Evolutionary conservation across 805 yeast species (phyloP).

Genomic region (Suhomyces vadensis): DNA sequence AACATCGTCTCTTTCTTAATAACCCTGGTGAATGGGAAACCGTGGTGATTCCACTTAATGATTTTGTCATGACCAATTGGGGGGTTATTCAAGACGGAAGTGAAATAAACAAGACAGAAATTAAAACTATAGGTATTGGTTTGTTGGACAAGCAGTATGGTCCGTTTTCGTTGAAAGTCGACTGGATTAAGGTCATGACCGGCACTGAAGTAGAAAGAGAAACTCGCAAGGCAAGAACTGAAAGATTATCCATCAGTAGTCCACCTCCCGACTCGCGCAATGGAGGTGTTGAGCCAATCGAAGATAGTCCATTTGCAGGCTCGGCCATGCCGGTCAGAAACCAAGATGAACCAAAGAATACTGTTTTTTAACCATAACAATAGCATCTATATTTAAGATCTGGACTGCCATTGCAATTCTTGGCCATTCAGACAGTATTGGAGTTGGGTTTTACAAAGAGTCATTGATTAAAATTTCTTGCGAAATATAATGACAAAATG

Average conservation of each 20-base stretch:
- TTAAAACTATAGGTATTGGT: slow-evolving; percentile 77
- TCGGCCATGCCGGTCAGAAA: slow-evolving; percentile 29
- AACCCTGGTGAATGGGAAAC: slow-evolving; percentile 82
- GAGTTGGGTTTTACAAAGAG: too few relatives aligned
- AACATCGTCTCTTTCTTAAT: slow-evolving; percentile 73
- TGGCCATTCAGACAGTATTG: too few relatives aligned
- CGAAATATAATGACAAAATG: too few relatives aligned
- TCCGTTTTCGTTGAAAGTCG: slow-evolving; percentile 67
- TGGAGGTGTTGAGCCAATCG: slow-evolving; percentile 13
- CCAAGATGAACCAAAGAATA: slow-evolving; percentile 34
- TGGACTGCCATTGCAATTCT: too few relatives aligned
- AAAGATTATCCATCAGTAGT: slow-evolving; percentile 17
- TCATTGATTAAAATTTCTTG: too few relatives aligned
- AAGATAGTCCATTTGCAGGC: slow-evolving; percentile 19
- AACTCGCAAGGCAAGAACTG: slow-evolving; percentile 36
- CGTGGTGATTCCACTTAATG: slow-evolving; percentile 72
- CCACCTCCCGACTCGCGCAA: slow-evolving; percentile 11
- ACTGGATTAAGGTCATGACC: slow-evolving; percentile 69
- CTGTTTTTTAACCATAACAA: slow-evolving; percentile 25
- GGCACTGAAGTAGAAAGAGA: slow-evolving; percentile 51
- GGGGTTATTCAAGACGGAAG: slow-evolving; percentile 59
- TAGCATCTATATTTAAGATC: too few relatives aligned
- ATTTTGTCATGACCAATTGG: slow-evolving; percentile 80
- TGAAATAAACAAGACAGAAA: slow-evolving; percentile 59
- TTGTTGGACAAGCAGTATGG: slow-evolving; percentile 77